These are phyloP conservation scores for Tremellales sp. DNA, from an alignment of 1,284 basidiomycete species.

Conservation along the genomic window DNA sequence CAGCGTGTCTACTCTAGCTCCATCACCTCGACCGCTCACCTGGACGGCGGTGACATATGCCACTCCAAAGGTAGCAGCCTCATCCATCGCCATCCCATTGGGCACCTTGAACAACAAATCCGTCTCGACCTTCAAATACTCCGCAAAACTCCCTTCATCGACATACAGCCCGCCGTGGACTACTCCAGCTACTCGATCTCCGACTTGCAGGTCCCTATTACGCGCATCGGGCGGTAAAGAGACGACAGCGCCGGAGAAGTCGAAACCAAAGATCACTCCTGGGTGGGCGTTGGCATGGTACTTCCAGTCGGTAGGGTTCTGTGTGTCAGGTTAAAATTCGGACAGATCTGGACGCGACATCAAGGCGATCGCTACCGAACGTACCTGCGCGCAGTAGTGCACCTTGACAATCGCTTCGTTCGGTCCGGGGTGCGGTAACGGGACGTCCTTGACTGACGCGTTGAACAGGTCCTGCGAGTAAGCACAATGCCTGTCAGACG, in stretches of 20 bases:
- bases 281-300: slow-evolving; percentile 30
- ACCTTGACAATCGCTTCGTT: slow-evolving; percentile 46
- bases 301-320: slow-evolving; percentile 32
- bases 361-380: not conserved
- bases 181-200: slow-evolving; percentile 52
- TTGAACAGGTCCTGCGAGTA: too few species aligned
- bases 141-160: slow-evolving; percentile 43
- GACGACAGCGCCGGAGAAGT: slow-evolving; percentile 53
- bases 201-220: slow-evolving; percentile 40
- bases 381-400: slow-evolving; percentile 2
- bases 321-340: not conserved
- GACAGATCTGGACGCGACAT: not conserved
- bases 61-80: slow-evolving; percentile 50
- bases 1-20: not conserved
- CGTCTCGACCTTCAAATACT: slow-evolving; percentile 45
- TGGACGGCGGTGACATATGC: slow-evolving; percentile 47
- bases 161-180: slow-evolving; percentile 49
- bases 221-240: slow-evolving; percentile 46
- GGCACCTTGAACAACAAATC: slow-evolving; percentile 31
- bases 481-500: too few species aligned
- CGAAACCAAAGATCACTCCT: slow-evolving; percentile 50
- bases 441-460: not conserved
- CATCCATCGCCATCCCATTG: slow-evolving; percentile 33
- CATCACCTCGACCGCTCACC: too few species aligned
- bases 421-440: slow-evolving; percentile 13